Evolutionary conservation across 768 basidiomycete genomes (phyloP).

Genomic region (Peribolospora baueri): DNA sequence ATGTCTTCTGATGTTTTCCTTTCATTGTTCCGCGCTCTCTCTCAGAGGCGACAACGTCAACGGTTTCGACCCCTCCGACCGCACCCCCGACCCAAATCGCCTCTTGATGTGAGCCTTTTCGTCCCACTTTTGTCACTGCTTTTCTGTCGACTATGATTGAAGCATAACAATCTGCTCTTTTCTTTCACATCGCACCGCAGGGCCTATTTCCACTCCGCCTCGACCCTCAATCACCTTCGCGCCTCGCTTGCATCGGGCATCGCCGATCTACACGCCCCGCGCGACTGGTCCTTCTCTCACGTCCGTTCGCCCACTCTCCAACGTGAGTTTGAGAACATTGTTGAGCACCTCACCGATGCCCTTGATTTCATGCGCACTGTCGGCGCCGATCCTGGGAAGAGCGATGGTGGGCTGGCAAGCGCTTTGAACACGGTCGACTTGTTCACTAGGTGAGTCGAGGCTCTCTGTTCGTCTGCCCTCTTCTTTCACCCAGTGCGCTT

Average conservation of each 20-base stretch:
- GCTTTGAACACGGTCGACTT: conserved; percentile 76
- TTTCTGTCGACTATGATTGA: not conserved
- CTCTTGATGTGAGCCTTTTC: conserved; percentile 38
- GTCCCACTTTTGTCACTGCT: not conserved
- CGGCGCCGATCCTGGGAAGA: conserved; percentile 33
- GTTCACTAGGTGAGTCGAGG: conserved; percentile 41
- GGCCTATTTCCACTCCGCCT: conserved; percentile 86
- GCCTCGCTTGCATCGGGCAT: conserved; percentile 74
- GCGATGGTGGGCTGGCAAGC: conserved; percentile 42
- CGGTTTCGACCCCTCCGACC: conserved; percentile 48
- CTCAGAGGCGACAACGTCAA: conserved; percentile 87
- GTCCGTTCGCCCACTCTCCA: conserved; percentile 55
- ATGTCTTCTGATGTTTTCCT: not conserved
- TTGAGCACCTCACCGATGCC: conserved; percentile 62
- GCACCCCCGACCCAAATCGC: conserved; percentile 72
- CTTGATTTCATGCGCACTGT: conserved; percentile 81
- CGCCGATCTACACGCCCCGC: conserved; percentile 32
- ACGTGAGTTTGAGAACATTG: conserved; percentile 57
- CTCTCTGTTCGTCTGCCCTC: not conserved
- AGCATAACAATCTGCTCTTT: not conserved
- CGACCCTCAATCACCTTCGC: conserved; percentile 80
- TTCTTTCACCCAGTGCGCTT: not conserved
- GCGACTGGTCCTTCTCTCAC: conserved; percentile 75
- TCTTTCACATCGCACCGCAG: conserved; percentile 20
- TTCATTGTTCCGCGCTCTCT: not conserved